A percentile compares a stretch with the other conserved stretches of the same genome.
phyloP scores from a whole-genome alignment of 2,329 filamentous ascomycete genomes.

The Zasmidium angulare region DNA sequence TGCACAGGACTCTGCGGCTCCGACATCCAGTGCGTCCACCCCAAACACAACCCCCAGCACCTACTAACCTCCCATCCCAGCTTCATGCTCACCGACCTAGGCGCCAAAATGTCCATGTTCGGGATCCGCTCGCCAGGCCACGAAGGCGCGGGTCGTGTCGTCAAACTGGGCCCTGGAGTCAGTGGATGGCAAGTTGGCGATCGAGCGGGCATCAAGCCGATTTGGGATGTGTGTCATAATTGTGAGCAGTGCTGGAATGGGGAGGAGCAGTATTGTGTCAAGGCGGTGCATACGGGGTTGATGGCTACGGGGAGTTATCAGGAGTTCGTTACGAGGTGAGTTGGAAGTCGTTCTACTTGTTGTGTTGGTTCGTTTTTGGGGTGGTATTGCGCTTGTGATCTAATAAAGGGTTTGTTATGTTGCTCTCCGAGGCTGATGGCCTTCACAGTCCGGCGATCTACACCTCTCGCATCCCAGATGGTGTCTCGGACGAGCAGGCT shows the following conservation, averaged over 20 bases:
- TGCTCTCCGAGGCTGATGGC: not conserved
- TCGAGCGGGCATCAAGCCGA: constrained; percentile 50
- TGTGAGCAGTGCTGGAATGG: constrained; percentile 52
- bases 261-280: constrained; percentile 54
- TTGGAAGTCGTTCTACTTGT: not conserved
- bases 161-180: constrained; percentile 55
- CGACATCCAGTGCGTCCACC: too few species aligned
- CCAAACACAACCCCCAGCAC: too few species aligned
- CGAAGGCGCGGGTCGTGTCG: constrained; percentile 58
- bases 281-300: constrained; percentile 48
- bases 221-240: constrained; percentile 51
- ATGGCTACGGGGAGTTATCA: constrained; percentile 53
- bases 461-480: constrained; percentile 56
- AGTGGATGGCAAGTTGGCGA: constrained; percentile 55
- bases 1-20: constrained; percentile 58
- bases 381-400: too few species aligned
- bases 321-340: constrained; percentile 52
- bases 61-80: too few species aligned
- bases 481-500: constrained; percentile 55
- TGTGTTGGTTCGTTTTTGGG: not conserved
- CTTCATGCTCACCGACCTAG: constrained; percentile 57
- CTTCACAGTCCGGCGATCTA: constrained; percentile 51
- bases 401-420: too few species aligned
- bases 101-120: constrained; percentile 42
- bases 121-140: constrained; percentile 39